Percentiles rank a stretch among this genome's conserved stretches.
These are phyloP conservation scores for Solanum hybrid DNA, from an alignment of 305 asterid species.

Conservation along the genomic window DNA sequence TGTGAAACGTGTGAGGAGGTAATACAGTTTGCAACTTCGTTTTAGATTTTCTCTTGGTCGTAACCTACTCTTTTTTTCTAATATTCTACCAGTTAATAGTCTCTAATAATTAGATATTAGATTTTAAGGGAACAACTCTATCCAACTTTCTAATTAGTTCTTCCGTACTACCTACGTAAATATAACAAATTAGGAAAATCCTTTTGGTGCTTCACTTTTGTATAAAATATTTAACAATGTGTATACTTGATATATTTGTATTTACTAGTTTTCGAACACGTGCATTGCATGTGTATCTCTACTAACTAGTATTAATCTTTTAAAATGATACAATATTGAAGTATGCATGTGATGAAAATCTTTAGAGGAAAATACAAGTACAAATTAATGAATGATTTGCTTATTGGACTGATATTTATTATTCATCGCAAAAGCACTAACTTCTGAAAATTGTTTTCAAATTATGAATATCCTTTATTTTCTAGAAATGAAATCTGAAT, in stretches of 20 bases:
- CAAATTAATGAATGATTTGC: background rate
- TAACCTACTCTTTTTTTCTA: background rate
- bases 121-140: background rate
- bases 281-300: background rate
- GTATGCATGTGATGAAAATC: background rate
- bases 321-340: background rate
- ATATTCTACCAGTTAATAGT: background rate
- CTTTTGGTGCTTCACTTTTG: background rate
- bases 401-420: background rate
- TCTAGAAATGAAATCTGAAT: background rate
- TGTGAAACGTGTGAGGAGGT: conserved; percentile 75
- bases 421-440: background rate
- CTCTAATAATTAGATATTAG: background rate
- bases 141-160: background rate
- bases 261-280: background rate
- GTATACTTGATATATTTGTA: background rate
- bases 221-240: background rate
- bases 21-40: background rate
- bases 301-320: background rate
- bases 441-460: background rate
- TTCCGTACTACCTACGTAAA: background rate
- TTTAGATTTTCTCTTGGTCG: background rate
- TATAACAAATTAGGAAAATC: background rate
- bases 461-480: background rate
- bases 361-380: background rate